Percentiles rank a stretch among this genome's conserved stretches.
Evolutionary conservation across 1,284 basidiomycete species (phyloP).

Genomic region (Gomphus sp.): DNA sequence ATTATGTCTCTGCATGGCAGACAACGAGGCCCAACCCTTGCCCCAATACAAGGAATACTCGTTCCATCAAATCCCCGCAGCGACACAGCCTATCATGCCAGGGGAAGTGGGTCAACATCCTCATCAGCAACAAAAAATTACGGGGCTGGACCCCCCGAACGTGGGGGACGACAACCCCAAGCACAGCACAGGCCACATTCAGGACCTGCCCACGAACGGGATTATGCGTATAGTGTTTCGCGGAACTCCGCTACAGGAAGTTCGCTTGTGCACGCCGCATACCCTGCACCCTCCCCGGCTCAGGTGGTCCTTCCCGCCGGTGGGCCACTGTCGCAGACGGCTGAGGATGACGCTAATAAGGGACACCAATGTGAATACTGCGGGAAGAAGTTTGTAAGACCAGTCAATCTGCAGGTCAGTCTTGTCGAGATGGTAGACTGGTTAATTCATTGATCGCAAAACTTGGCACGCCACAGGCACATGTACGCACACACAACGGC

Average conservation of each 20-base stretch:
- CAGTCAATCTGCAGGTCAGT: conserved; percentile 45
- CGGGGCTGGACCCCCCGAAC: neutral
- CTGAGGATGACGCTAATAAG: conserved; percentile 20
- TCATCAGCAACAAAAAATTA: neutral
- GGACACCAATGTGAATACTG: conserved; percentile 60
- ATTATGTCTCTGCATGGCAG: neutral
- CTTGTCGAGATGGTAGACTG: neutral
- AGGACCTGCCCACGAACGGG: neutral
- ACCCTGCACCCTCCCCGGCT: neutral
- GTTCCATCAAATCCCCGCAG: neutral
- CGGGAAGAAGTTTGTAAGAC: conserved; percentile 64
- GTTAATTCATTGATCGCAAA: neutral
- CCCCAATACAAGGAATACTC: neutral
- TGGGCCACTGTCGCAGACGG: neutral
- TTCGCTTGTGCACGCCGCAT: neutral
- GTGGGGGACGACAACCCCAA: neutral
- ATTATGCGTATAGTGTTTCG: neutral
- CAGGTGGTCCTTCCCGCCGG: neutral
- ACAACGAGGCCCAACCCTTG: neutral
- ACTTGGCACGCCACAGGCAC: conserved; percentile 29
- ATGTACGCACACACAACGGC: conserved; percentile 8
- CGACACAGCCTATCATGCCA: neutral
- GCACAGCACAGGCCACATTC: neutral
- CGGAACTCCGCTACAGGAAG: neutral
- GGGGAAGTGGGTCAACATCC: neutral